Evolutionary conservation across 768 basidiomycete species (phyloP).

Genomic region (Psilocybe sp.): DNA sequence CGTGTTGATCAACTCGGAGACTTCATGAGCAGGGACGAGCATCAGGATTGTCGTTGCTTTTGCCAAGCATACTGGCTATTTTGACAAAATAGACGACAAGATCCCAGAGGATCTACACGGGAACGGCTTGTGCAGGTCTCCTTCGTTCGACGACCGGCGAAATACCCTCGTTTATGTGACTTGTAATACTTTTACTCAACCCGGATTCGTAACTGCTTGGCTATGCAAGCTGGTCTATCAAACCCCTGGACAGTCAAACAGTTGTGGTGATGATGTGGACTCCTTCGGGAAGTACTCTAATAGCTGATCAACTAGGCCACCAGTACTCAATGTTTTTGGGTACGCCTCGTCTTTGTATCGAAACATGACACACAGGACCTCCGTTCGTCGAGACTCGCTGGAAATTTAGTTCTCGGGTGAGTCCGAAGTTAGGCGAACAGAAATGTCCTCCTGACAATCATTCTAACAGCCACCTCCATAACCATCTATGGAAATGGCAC

Average conservation of each 20-base stretch:
- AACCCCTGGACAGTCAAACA: constrained; percentile 30
- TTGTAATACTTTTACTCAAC: constrained; percentile 19
- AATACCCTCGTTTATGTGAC: constrained; percentile 36
- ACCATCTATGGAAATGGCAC: no score
- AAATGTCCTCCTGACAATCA: no score
- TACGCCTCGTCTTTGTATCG: constrained; percentile 27
- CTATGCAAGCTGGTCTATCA: constrained; percentile 32
- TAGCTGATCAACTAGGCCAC: constrained; percentile 27
- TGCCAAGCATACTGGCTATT: constrained; percentile 23
- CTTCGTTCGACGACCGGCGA: constrained; percentile 29
- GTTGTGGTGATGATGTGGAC: constrained; percentile 35
- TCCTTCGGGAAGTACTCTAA: constrained; percentile 27
- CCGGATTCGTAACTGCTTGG: constrained; percentile 39
- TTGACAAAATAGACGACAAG: constrained; percentile 36
- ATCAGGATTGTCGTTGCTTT: constrained; percentile 26
- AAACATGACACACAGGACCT: constrained; percentile 17
- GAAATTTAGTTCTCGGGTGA: constrained; percentile 21
- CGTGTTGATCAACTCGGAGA: no score
- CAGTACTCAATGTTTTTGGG: constrained; percentile 17
- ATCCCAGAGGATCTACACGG: constrained; percentile 27
- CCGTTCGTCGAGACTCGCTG: constrained; percentile 20
- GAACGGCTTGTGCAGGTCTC: constrained; percentile 28
- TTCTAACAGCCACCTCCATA: no score
- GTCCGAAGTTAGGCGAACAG: no score
- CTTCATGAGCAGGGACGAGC: constrained; percentile 24